A percentile compares a stretch with the other conserved stretches of the same genome.
Conservation (phyloP, 1,284 basidiomycete species). For the Boletus sp. region DNA sequence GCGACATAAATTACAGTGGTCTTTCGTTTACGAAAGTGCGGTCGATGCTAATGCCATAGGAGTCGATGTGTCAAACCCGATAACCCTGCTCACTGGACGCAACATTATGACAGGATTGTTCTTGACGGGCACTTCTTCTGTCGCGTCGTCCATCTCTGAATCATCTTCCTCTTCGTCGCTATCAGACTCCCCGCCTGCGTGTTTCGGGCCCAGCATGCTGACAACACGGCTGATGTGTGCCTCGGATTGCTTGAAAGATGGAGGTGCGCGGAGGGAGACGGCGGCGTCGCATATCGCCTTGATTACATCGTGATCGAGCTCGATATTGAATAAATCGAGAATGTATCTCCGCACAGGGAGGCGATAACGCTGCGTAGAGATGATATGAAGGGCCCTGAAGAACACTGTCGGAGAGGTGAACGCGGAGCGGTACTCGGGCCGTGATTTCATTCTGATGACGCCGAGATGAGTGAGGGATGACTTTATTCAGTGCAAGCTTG, state of each 20-base stretch:
- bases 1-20: slow-evolving; percentile 28
- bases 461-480: background rate
- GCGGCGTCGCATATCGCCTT: slow-evolving; percentile 51
- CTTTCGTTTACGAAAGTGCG: background rate
- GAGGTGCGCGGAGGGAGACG: slow-evolving; percentile 47
- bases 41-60: background rate
- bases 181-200: slow-evolving; percentile 49
- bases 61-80: slow-evolving; percentile 50
- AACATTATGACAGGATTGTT: slow-evolving; percentile 54
- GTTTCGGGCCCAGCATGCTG: slow-evolving; percentile 58
- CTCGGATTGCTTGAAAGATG: slow-evolving; percentile 47
- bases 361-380: slow-evolving; percentile 87
- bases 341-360: slow-evolving; percentile 90
- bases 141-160: slow-evolving; percentile 42
- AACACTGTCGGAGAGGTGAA: slow-evolving; percentile 80
- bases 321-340: slow-evolving; percentile 87
- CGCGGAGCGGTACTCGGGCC: slow-evolving; percentile 70
- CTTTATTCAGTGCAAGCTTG: background rate
- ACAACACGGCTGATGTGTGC: slow-evolving; percentile 48
- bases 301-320: slow-evolving; percentile 62
- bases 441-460: slow-evolving; percentile 68
- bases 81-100: slow-evolving; percentile 56
- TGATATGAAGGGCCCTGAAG: slow-evolving; percentile 80
- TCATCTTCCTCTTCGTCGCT: slow-evolving; percentile 62
- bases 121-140: slow-evolving; percentile 40